Percentiles rank a stretch among this genome's conserved stretches.
Evolutionary conservation across 2,329 filamentous ascomycete species (phyloP).

Genomic region (Colletotrichum neosansevieriae): DNA sequence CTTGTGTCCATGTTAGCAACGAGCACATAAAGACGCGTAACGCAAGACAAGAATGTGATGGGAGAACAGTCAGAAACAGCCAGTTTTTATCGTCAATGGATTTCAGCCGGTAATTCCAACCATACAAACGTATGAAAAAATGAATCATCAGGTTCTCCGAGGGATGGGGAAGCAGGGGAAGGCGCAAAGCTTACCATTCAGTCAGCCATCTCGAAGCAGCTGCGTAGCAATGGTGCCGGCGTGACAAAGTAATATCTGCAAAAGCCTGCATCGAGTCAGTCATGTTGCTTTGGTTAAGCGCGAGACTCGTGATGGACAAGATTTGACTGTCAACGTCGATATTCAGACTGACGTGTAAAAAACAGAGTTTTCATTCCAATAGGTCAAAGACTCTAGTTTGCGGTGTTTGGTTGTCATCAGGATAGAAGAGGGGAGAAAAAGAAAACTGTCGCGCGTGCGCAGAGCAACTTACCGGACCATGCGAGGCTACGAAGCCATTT

Average conservation of each 20-base stretch:
- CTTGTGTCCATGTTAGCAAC: slow-evolving; percentile 49
- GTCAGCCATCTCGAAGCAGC: slow-evolving; percentile 12
- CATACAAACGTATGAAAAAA: slow-evolving; percentile 73
- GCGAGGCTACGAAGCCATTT: slow-evolving; percentile 28
- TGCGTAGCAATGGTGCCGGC: slow-evolving; percentile 17
- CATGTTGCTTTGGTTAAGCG: slow-evolving; percentile 1
- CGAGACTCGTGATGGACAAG: slow-evolving; percentile 10
- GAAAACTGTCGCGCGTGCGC: neutral
- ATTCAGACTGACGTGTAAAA: slow-evolving; percentile 94
- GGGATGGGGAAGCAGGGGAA: neutral
- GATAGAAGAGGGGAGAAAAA: slow-evolving; percentile 48
- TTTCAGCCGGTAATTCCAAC: slow-evolving; percentile 98
- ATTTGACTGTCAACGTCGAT: slow-evolving; percentile 44
- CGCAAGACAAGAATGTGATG: slow-evolving; percentile 38
- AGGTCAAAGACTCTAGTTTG: slow-evolving; percentile 99
- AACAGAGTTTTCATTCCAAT: slow-evolving; percentile 83
- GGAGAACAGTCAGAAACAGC: slow-evolving; percentile 79
- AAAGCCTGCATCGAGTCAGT: slow-evolving; percentile 25
- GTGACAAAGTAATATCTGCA: slow-evolving; percentile 22
- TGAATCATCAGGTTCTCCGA: slow-evolving; percentile 65
- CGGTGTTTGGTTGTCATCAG: slow-evolving; percentile 88
- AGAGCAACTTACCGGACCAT: slow-evolving; percentile 44
- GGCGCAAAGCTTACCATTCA: slow-evolving; percentile 18
- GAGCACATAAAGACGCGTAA: slow-evolving; percentile 14
- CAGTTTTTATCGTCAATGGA: slow-evolving; percentile 84